These are phyloP conservation scores for Boletus barrowsii DNA, from an alignment of 768 basidiomycete genomes.

Conservation along the genomic window DNA sequence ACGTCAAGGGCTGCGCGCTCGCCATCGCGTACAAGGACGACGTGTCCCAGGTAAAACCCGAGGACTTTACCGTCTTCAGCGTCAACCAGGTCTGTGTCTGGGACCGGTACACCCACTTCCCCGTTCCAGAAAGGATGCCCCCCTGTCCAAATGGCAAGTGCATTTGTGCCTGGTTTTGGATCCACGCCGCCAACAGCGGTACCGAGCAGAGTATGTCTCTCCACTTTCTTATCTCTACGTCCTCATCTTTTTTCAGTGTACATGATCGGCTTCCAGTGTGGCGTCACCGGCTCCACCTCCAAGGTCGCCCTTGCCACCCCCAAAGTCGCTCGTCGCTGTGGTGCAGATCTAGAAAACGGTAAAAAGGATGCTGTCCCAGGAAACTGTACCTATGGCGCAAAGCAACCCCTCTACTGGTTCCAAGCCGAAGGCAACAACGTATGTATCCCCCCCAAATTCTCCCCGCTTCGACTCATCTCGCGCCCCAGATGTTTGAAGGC, in stretches of 20 bases:
- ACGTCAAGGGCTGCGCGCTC: slow-evolving; percentile 62
- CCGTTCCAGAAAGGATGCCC: slow-evolving; percentile 66
- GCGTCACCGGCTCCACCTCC: slow-evolving; percentile 52
- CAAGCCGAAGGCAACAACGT: slow-evolving; percentile 63
- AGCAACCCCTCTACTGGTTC: slow-evolving; percentile 70
- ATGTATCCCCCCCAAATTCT: slow-evolving; percentile 11
- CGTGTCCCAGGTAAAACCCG: slow-evolving; percentile 52
- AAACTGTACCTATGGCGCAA: slow-evolving; percentile 74
- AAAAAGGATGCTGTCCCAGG: slow-evolving; percentile 43
- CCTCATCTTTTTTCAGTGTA: slow-evolving; percentile 43
- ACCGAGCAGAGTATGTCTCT: slow-evolving; percentile 55
- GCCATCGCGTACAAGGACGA: slow-evolving; percentile 77
- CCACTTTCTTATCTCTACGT: neutral
- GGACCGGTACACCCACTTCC: slow-evolving; percentile 65
- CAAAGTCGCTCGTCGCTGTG: slow-evolving; percentile 63
- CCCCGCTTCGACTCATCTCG: neutral
- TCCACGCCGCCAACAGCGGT: slow-evolving; percentile 59
- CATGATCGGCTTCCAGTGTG: slow-evolving; percentile 75
- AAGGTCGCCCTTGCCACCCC: slow-evolving; percentile 50
- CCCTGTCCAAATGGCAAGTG: slow-evolving; percentile 63
- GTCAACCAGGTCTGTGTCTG: slow-evolving; percentile 77
- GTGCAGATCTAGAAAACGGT: slow-evolving; percentile 49
- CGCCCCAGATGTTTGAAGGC: slow-evolving; percentile 61
- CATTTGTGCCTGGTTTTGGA: slow-evolving; percentile 73
- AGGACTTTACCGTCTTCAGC: slow-evolving; percentile 70